Conservation (phyloP, 164 flowering plant genomes). For the Pachysandra terminalis region DNA sequence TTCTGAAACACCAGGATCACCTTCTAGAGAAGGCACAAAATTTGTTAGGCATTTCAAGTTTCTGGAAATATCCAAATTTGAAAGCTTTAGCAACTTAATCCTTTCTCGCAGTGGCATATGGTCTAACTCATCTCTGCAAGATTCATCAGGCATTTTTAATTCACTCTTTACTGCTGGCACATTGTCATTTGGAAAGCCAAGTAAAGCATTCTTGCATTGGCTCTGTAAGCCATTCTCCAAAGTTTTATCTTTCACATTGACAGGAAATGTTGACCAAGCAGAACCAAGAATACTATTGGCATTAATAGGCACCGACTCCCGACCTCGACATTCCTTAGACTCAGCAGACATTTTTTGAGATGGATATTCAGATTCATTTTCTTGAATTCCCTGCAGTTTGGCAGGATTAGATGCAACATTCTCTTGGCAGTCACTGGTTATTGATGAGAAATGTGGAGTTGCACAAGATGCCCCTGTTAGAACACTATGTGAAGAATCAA, state of each 20-base stretch:
- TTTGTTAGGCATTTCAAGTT: constrained; percentile 17
- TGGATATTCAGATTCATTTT: constrained; percentile 2
- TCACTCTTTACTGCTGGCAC: constrained; percentile 36
- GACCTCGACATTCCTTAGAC: constrained; percentile 5
- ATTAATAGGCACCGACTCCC: constrained; percentile 4
- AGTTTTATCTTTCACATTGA: constrained; percentile 47
- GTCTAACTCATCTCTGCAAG: constrained; percentile 47
- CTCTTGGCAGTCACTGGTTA: not conserved
- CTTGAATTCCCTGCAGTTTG: constrained; percentile 6
- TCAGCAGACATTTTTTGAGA: constrained; percentile 10
- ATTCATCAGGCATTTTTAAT: constrained; percentile 18
- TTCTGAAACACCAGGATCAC: constrained; percentile 18
- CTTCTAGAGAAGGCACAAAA: constrained; percentile 17
- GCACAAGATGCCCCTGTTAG: constrained; percentile 9
- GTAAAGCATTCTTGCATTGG: constrained; percentile 7
- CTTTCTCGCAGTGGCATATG: constrained; percentile 60
- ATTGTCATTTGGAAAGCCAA: constrained; percentile 5
- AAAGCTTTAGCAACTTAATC: constrained; percentile 34
- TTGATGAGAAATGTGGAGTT: constrained; percentile 6
- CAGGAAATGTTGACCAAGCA: constrained; percentile 17
- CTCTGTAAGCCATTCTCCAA: constrained; percentile 19
- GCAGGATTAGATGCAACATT: constrained; percentile 7
- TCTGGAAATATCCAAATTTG: constrained; percentile 10
- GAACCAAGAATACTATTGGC: constrained; percentile 9
- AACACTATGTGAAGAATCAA: constrained; percentile 5